Percentiles rank a stretch among this genome's conserved stretches.
Evolutionary conservation across 129 eudicot species (phyloP).

Genomic region (Mikania micrantha): DNA sequence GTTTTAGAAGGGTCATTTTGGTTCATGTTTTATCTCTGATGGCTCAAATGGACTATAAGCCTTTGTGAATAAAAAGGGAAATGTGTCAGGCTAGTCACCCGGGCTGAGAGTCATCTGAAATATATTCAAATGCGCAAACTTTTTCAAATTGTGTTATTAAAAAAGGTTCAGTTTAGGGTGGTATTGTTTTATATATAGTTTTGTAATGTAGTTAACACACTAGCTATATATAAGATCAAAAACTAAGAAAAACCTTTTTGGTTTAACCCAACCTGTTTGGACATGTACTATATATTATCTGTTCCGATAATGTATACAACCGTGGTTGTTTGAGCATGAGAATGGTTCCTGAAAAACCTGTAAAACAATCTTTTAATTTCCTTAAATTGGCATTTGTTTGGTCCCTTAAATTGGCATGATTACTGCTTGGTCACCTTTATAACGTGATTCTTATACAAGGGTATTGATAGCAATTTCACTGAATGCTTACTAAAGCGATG

Average conservation of each 20-base stretch:
- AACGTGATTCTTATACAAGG: neutral
- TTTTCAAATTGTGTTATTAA: neutral
- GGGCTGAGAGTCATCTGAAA: neutral
- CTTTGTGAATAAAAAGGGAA: neutral
- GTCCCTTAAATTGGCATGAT: neutral
- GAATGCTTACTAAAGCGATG: neutral
- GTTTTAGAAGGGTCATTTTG: neutral
- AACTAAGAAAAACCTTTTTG: neutral
- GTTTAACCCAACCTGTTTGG: neutral
- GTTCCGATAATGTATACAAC: neutral
- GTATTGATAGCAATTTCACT: neutral
- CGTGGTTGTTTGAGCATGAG: conserved; percentile 2
- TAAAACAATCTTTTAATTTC: neutral
- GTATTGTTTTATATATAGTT: neutral
- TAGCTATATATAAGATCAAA: neutral
- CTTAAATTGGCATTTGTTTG: neutral
- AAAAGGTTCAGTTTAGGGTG: neutral
- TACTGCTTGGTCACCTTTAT: neutral
- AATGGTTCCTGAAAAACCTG: conserved; percentile 7
- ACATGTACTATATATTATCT: neutral
- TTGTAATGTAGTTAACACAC: neutral
- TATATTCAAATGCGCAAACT: neutral
- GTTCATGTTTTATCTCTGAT: neutral
- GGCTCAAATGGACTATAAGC: neutral
- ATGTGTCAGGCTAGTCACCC: neutral